Evolutionary conservation across 768 basidiomycete genomes (phyloP).

Genomic region (Clavaria fumosa): DNA sequence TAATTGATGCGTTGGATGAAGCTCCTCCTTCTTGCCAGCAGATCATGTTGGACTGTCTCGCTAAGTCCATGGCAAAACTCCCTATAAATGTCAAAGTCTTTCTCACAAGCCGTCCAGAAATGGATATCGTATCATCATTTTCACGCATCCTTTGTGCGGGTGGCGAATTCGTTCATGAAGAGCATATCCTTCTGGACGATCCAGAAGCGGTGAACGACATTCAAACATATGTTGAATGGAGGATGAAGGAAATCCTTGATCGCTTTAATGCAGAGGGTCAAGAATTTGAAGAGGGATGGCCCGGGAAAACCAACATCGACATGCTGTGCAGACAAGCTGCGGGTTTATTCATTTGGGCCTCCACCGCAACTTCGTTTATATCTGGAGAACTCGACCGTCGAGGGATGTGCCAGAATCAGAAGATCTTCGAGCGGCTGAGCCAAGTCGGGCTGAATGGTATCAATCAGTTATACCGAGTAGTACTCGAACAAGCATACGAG

Average conservation of each 20-base stretch:
- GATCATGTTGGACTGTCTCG: slow-evolving; percentile 9
- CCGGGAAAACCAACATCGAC: slow-evolving; percentile 6
- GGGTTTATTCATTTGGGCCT: slow-evolving; percentile 15
- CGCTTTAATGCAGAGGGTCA: too few relatives aligned
- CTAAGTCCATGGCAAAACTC: background rate
- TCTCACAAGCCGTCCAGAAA: slow-evolving; percentile 13
- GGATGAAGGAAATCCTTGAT: too few relatives aligned
- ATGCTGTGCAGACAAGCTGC: slow-evolving; percentile 5
- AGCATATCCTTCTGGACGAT: slow-evolving; percentile 12
- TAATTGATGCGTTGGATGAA: slow-evolving; percentile 14
- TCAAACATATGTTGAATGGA: too few relatives aligned
- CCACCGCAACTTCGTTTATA: slow-evolving; percentile 11
- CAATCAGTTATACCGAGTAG: slow-evolving; percentile 7
- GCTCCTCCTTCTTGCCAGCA: slow-evolving; percentile 7
- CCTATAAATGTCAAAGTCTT: slow-evolving; percentile 5
- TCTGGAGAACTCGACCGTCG: slow-evolving; percentile 2
- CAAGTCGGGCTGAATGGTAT: slow-evolving; percentile 9
- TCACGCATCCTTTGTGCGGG: slow-evolving; percentile 4
- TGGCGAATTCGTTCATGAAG: too few relatives aligned
- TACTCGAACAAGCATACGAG: slow-evolving; percentile 3
- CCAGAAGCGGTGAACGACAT: too few relatives aligned
- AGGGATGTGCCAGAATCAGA: slow-evolving; percentile 8
- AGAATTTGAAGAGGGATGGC: too few relatives aligned
- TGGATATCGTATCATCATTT: slow-evolving; percentile 11
- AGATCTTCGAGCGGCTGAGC: slow-evolving; percentile 6